Conservation (phyloP, 805 yeast species). For the Kluyveromyces dobzhanskii region DNA sequence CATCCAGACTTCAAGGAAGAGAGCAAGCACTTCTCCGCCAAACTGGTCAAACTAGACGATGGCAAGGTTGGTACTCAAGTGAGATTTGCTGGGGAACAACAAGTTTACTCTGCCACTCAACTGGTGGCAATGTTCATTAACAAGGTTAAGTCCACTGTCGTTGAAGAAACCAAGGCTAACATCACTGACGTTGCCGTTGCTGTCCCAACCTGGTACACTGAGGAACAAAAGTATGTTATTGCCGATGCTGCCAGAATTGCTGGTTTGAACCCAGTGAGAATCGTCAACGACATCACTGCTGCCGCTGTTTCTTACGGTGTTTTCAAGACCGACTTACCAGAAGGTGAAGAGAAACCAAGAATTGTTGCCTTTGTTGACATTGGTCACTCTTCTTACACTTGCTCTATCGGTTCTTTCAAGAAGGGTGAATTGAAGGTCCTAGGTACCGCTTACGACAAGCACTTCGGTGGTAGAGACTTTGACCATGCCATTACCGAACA, state of each 20-base stretch:
- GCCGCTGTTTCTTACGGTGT: conserved; percentile 99
- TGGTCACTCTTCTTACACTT: conserved; percentile 94
- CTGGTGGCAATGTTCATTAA: conserved; percentile 90
- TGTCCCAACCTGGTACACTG: conserved; percentile 97
- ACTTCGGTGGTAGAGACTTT: conserved; percentile 97
- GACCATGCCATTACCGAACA: conserved; percentile 91
- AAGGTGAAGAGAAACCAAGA: conserved; percentile 66
- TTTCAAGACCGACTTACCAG: conserved; percentile 94
- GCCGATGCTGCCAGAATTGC: conserved; percentile 94
- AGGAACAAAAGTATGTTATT: conserved; percentile 92
- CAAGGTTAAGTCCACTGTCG: conserved; percentile 76
- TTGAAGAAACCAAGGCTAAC: conserved; percentile 66
- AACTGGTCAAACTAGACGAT: conserved; percentile 58
- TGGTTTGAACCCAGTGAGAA: conserved; percentile 95
- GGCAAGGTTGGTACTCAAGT: conserved; percentile 83
- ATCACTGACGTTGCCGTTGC: conserved; percentile 86
- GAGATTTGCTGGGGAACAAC: conserved; percentile 69
- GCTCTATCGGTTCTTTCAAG: conserved; percentile 82
- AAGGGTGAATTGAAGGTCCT: conserved; percentile 92
- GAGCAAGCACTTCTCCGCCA: conserved; percentile 63
- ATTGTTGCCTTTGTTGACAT: conserved; percentile 91
- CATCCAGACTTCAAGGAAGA: conserved; percentile 78
- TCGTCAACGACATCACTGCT: conserved; percentile 95
- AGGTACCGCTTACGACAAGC: conserved; percentile 88
- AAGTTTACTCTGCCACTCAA: conserved; percentile 79